Evolutionary conservation across 2,329 filamentous ascomycete genomes (phyloP).

Genomic region (Xylariaceae sp.): DNA sequence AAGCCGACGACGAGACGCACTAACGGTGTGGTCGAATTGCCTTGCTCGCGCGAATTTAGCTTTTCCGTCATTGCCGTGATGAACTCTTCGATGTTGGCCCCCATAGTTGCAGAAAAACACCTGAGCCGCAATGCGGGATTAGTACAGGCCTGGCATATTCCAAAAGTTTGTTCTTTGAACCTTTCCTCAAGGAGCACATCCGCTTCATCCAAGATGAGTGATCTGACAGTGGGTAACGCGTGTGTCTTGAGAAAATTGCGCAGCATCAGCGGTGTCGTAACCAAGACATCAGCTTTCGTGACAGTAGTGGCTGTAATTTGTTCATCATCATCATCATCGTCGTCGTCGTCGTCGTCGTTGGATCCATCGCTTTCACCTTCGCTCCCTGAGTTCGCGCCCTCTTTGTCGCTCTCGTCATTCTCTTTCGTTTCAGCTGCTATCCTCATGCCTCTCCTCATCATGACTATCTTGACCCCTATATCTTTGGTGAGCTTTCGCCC

Average conservation of each 20-base stretch:
- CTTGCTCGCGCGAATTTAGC: slow-evolving; percentile 53
- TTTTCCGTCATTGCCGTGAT: slow-evolving; percentile 66
- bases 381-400: slow-evolving; percentile 20
- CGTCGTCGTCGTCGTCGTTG: slow-evolving; percentile 40
- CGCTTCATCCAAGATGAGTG: slow-evolving; percentile 85
- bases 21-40: slow-evolving; percentile 50
- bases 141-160: slow-evolving; percentile 77
- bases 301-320: slow-evolving; percentile 35
- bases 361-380: slow-evolving; percentile 22
- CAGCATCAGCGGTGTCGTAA: slow-evolving; percentile 76
- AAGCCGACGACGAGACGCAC: slow-evolving; percentile 90
- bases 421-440: slow-evolving; percentile 49
- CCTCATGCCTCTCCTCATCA: slow-evolving; percentile 83
- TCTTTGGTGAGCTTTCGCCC: slow-evolving; percentile 75
- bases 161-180: slow-evolving; percentile 84
- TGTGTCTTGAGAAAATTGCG: slow-evolving; percentile 65
- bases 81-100: slow-evolving; percentile 82
- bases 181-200: slow-evolving; percentile 84
- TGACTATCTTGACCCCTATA: slow-evolving; percentile 74
- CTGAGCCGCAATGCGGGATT: slow-evolving; percentile 69
- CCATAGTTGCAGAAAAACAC: slow-evolving; percentile 97
- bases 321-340: slow-evolving; percentile 31
- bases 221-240: slow-evolving; percentile 64
- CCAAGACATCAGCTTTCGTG: slow-evolving; percentile 74
- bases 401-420: slow-evolving; percentile 16